phyloP scores from a whole-genome alignment of 257 asterid genomes.

The Rhazya stricta region DNA sequence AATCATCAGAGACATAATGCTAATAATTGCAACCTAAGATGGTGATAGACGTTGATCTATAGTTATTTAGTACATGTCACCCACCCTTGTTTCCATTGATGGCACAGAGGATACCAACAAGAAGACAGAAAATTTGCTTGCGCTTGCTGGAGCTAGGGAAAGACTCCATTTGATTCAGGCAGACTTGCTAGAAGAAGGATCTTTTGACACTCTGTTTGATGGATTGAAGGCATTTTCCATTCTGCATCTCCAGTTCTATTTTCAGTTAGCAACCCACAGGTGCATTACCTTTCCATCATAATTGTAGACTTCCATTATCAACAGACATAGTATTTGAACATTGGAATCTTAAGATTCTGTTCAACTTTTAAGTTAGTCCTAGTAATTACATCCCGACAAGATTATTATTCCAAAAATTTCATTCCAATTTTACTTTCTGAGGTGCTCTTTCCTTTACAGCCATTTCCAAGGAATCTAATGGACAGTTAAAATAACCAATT shows the following conservation, averaged over 20 bases:
- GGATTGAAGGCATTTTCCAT: conserved; percentile 62
- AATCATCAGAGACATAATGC: too few species aligned
- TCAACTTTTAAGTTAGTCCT: too few species aligned
- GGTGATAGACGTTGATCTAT: too few species aligned
- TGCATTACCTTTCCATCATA: not conserved
- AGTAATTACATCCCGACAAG: too few species aligned
- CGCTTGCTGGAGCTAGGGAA: conserved; percentile 56
- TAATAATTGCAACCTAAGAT: too few species aligned
- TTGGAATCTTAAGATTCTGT: too few species aligned
- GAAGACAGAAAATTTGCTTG: conserved; percentile 39
- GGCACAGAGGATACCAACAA: conserved; percentile 46
- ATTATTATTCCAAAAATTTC: not conserved
- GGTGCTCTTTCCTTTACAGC: not conserved
- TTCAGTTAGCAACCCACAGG: conserved; percentile 40
- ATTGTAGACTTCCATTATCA: not conserved
- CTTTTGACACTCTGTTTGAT: conserved; percentile 44
- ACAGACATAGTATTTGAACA: not conserved
- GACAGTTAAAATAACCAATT: too few species aligned
- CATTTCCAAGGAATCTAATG: too few species aligned
- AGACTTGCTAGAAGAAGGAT: conserved; percentile 41
- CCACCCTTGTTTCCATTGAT: not conserved
- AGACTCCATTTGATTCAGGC: conserved; percentile 47
- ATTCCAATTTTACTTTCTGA: not conserved
- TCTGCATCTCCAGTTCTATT: conserved; percentile 49
- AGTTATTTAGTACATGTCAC: too few species aligned